phyloP scores from a whole-genome alignment of 2,329 filamentous ascomycete species.

The Lasiodiplodia gonubiensis region DNA sequence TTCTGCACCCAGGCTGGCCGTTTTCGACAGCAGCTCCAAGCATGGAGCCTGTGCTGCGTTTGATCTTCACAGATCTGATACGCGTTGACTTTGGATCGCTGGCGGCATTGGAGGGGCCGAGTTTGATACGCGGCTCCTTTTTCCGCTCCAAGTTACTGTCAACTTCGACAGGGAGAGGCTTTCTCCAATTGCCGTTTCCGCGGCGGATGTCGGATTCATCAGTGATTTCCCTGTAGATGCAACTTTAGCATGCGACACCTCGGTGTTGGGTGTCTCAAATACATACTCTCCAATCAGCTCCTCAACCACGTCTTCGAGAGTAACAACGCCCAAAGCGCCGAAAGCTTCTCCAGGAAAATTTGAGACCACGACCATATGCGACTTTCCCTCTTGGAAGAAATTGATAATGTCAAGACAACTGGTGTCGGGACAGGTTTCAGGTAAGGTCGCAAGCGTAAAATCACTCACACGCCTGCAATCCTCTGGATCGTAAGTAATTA shows the following conservation, averaged over 20 bases:
- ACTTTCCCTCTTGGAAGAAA: conserved; percentile 99
- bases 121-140: conserved; percentile 63
- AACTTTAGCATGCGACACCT: conserved; percentile 25
- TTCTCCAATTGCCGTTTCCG: conserved; percentile 35
- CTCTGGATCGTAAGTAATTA: conserved; percentile 98
- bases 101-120: conserved; percentile 68
- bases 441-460: conserved; percentile 89
- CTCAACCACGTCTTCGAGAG: conserved; percentile 96
- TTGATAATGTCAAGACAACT: conserved; percentile 99
- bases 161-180: conserved; percentile 52
- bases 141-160: conserved; percentile 59
- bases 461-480: conserved; percentile 86
- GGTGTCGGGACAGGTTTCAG: conserved; percentile 92
- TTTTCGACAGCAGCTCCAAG: conserved; percentile 48
- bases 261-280: not conserved
- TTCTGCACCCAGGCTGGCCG: not conserved
- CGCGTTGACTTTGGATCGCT: conserved; percentile 65
- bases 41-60: conserved; percentile 57
- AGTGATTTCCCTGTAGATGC: conserved; percentile 78
- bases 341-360: conserved; percentile 86
- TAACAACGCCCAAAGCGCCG: conserved; percentile 91
- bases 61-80: conserved; percentile 69
- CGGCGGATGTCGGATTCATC: conserved; percentile 92
- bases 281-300: conserved; percentile 96
- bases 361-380: conserved; percentile 96